phyloP scores from a whole-genome alignment of 2,329 filamentous ascomycete species.

The Torrubiella hemipterigena region DNA sequence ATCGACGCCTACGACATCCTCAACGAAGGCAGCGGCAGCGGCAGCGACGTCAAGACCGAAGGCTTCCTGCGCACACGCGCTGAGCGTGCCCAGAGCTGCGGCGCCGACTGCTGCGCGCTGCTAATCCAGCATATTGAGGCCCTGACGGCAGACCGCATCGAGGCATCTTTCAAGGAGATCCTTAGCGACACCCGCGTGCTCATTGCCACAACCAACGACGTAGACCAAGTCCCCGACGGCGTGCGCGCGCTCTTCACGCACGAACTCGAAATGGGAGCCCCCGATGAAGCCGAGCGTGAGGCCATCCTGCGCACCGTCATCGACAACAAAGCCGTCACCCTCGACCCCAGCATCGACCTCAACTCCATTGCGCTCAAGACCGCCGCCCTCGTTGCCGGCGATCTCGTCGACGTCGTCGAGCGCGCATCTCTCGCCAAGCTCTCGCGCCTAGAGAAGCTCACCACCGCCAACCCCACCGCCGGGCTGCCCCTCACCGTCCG shows the following conservation, averaged over 20 bases:
- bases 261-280: constrained; percentile 85
- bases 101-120: constrained; percentile 68
- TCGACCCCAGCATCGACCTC: constrained; percentile 76
- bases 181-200: constrained; percentile 69
- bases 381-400: constrained; percentile 85
- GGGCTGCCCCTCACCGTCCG: constrained; percentile 47
- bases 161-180: constrained; percentile 72
- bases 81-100: constrained; percentile 81
- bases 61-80: constrained; percentile 78
- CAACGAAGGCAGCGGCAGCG: constrained; percentile 72
- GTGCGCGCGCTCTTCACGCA: constrained; percentile 88
- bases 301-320: constrained; percentile 73
- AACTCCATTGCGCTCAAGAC: constrained; percentile 85
- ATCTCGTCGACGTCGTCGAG: constrained; percentile 89
- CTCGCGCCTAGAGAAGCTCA: constrained; percentile 63
- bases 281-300: constrained; percentile 85
- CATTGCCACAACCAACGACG: constrained; percentile 87
- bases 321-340: constrained; percentile 59
- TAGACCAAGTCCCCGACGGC: constrained; percentile 86
- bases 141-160: constrained; percentile 81
- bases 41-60: constrained; percentile 87
- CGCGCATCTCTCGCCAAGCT: constrained; percentile 69
- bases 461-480: constrained; percentile 29
- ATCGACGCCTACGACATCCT: constrained; percentile 91
- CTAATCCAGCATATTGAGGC: constrained; percentile 87